Conservation (phyloP, 257 asterid genomes). For the Fraxinus americana region DNA sequence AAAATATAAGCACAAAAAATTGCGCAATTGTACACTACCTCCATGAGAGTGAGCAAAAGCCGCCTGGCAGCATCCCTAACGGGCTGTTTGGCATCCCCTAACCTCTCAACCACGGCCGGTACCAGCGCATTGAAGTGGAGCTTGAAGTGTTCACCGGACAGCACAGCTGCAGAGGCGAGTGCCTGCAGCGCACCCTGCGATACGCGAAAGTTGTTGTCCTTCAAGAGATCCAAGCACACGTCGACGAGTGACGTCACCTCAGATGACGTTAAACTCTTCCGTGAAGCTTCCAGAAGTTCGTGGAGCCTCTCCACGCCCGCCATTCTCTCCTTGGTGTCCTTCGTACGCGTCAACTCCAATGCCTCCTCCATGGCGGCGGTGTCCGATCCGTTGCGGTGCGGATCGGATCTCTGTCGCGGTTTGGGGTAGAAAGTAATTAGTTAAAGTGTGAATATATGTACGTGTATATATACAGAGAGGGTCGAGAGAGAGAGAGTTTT, state of each 20-base stretch:
- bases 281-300: conserved; percentile 87
- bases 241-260: conserved; percentile 92
- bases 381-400: conserved; percentile 52
- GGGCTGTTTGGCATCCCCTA: conserved; percentile 93
- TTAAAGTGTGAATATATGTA: background rate
- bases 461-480: background rate
- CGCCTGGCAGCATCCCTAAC: conserved; percentile 92
- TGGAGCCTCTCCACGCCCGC: conserved; percentile 96
- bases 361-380: conserved; percentile 80
- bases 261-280: conserved; percentile 67
- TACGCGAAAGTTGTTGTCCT: conserved; percentile 91
- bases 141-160: conserved; percentile 96
- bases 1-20: background rate
- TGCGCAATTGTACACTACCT: conserved; percentile 45
- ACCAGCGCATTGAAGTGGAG: conserved; percentile 90
- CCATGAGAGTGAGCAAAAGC: conserved; percentile 90
- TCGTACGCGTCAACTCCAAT: conserved; percentile 84
- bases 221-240: conserved; percentile 88
- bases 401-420: background rate
- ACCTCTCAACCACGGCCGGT: conserved; percentile 88
- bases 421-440: conserved; percentile 18
- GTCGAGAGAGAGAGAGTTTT: conserved; percentile 24
- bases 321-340: conserved; percentile 99
- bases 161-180: conserved; percentile 91
- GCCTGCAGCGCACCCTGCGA: conserved; percentile 95